Base-by-base conservation (phyloP, 179 eudicot species). In the Actinidia arguta region DNA sequence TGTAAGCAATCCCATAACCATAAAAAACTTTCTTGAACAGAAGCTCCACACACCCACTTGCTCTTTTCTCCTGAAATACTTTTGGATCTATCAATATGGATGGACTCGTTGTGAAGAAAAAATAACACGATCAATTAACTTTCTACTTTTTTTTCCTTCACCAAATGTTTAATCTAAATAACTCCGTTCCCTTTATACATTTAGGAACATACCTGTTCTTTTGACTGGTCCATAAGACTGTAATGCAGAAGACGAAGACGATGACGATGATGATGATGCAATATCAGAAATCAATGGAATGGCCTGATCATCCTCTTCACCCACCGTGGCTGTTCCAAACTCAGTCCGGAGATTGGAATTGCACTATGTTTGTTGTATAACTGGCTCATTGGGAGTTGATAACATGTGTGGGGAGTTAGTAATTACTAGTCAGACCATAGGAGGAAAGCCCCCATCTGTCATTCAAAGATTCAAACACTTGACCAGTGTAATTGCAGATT, bases 41-140 rank as follows among this genome's bases (percentile, higher is more conserved):
- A 72, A 71, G 50, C 75, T 71, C 54, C 52, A 46, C 75, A 71
- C 75, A 44, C 75, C 75, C 75, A 71, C 75, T 44, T 71, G 54
- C 54, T 71, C 52, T 71, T 71, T 44, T 20, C 50, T 71, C 75
- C 75, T 71, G 82, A 70, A 80, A 78, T n/a, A 20, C 66, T 5
- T 8, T 6, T 11, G n/a, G 6, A 55, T 13, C 61, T 5, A 55
- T 55, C 61, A 14, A 13, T 6, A 55, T 55, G 17, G 16, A 55
- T 55, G 18, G 17, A 13, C 61, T 55, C 59, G 4, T 55, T 55
- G 18, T 13, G 18, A 56, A 56, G 61, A 56, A 56, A n/a, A 16
- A 14, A 16, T 16, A n/a, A 56, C 4, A 56, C 22, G 17, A 56
- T 5, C 17, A 56, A 56, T 14, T 56, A 14, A 56, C 16, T 14